phyloP scores from a whole-genome alignment of 2,329 filamentous ascomycete genomes.

The Nemania abortiva region DNA sequence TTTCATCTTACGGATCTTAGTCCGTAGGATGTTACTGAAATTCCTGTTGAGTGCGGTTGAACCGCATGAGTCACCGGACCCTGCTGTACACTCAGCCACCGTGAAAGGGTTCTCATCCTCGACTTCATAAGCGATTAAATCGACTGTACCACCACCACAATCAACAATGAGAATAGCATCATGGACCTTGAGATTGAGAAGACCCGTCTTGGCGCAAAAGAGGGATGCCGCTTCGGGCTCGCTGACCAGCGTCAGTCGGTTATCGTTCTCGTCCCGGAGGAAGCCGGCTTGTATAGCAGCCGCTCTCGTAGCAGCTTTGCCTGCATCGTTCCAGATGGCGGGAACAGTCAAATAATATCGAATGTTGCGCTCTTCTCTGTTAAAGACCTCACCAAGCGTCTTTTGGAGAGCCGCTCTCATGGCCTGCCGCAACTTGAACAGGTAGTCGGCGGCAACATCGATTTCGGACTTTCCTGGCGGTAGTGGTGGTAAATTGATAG shows the following conservation, averaged over 20 bases:
- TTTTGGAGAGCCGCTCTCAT: slow-evolving; percentile 97
- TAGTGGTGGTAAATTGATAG: slow-evolving; percentile 96
- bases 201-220: slow-evolving; percentile 96
- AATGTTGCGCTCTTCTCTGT: slow-evolving; percentile 97
- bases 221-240: slow-evolving; percentile 97
- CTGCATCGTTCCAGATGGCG: slow-evolving; percentile 99
- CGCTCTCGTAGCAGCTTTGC: slow-evolving; percentile 94
- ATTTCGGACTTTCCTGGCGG: slow-evolving; percentile 98
- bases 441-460: slow-evolving; percentile 98
- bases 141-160: slow-evolving; percentile 97
- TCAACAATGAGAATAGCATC: slow-evolving; percentile 98
- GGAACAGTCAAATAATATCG: slow-evolving; percentile 98
- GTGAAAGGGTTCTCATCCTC: slow-evolving; percentile 98
- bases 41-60: slow-evolving; percentile 98
- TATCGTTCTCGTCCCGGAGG: slow-evolving; percentile 96
- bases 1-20: slow-evolving; percentile 99
- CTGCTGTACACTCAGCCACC: slow-evolving; percentile 95
- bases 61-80: slow-evolving; percentile 96
- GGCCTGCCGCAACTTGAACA: slow-evolving; percentile 96
- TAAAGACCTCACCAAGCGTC: slow-evolving; percentile 96
- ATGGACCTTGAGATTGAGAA: slow-evolving; percentile 96
- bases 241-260: slow-evolving; percentile 91
- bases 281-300: slow-evolving; percentile 98
- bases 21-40: slow-evolving; percentile 96
- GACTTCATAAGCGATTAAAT: slow-evolving; percentile 98